Percentiles rank a stretch among this genome's conserved stretches.
Evolutionary conservation across 73 alveolate genomes (phyloP).

Genomic region (Uronychia setigera): DNA sequence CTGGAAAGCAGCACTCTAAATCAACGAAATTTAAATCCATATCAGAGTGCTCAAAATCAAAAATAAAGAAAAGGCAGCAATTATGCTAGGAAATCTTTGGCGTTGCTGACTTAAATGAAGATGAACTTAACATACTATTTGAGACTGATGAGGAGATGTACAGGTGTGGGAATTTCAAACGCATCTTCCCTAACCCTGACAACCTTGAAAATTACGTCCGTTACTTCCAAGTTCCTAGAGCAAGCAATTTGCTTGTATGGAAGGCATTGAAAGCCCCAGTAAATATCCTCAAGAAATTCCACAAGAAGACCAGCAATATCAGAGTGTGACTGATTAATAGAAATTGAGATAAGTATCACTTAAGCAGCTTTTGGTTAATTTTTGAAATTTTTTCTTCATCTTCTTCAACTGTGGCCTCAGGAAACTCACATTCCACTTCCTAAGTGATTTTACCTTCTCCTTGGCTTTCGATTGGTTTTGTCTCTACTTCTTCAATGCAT

Average conservation of each 20-base stretch:
- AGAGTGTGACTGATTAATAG: no score
- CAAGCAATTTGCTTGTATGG: conserved; percentile 14
- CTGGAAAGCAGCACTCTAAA: background rate
- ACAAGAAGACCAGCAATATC: background rate
- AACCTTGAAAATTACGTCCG: conserved; percentile 12
- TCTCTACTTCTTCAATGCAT: no score
- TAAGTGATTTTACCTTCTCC: no score
- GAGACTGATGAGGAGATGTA: conserved; percentile 12
- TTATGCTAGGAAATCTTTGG: background rate
- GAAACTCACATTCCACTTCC: no score
- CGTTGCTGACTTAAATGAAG: conserved; percentile 3
- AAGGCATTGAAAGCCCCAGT: conserved; percentile 4
- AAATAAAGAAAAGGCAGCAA: background rate
- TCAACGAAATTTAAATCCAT: background rate
- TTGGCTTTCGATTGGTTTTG: no score
- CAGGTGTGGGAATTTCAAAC: conserved; percentile 13
- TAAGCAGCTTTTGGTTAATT: no score
- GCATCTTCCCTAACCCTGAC: conserved; percentile 19
- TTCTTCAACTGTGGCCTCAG: no score
- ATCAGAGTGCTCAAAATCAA: background rate
- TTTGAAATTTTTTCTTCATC: no score
- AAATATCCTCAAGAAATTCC: background rate
- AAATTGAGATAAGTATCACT: no score
- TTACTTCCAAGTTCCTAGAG: conserved; percentile 3
- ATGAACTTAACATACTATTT: conserved; percentile 5